Conservation (phyloP, 345 rosid genomes). For the Hevea brasiliensis region DNA sequence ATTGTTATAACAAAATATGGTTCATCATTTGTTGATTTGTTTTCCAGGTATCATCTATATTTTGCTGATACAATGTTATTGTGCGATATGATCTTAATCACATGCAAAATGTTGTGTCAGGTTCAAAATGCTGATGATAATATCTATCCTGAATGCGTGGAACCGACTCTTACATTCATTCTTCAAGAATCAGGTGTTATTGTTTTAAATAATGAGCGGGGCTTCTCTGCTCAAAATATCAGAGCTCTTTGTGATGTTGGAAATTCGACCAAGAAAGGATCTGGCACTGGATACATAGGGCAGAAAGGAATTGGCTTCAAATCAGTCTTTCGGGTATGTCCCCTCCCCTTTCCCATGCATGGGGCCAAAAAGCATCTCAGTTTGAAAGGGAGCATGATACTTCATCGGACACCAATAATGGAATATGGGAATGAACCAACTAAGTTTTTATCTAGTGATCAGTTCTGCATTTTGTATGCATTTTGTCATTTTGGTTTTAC, state of each 20-base stretch:
- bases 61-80: conserved; percentile 11
- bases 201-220: conserved; percentile 84
- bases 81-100: neutral
- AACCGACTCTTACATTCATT: conserved; percentile 83
- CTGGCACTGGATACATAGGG: conserved; percentile 80
- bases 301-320: conserved; percentile 98
- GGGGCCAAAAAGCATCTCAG: neutral
- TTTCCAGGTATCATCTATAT: neutral
- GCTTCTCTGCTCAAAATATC: conserved; percentile 80
- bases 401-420: neutral
- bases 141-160: conserved; percentile 60
- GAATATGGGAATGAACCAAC: neutral
- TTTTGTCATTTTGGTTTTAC: neutral
- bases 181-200: conserved; percentile 70
- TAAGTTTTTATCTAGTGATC: neutral
- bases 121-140: conserved; percentile 99
- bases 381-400: neutral
- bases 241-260: conserved; percentile 96
- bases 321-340: conserved; percentile 91
- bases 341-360: neutral
- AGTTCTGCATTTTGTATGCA: neutral
- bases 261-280: conserved; percentile 84
- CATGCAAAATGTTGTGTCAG: conserved; percentile 44
- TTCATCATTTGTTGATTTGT: neutral
- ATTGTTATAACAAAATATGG: no score